These are phyloP conservation scores for Papilionanthe hybrid DNA, from an alignment of 116 monocot species.

Conservation along the genomic window DNA sequence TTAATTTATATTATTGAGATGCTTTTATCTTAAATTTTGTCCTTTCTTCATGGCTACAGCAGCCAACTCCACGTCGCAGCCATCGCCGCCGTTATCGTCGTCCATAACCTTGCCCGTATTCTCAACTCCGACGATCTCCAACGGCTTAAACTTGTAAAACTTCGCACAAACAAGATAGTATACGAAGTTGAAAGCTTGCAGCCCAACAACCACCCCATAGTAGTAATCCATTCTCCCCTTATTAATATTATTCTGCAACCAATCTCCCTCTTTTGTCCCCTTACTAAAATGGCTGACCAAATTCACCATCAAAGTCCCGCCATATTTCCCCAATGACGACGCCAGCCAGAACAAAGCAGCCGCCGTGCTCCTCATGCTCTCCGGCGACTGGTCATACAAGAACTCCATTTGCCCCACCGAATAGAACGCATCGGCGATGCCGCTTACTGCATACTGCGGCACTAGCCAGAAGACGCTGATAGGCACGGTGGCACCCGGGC, in stretches of 20 bases:
- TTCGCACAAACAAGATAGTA: slow-evolving; percentile 23
- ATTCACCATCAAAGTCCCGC: slow-evolving; percentile 50
- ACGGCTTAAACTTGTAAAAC: slow-evolving; percentile 22
- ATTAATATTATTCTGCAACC: slow-evolving; percentile 53
- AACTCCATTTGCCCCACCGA: slow-evolving; percentile 87
- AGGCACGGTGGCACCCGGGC: slow-evolving; percentile 20
- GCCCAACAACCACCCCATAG: slow-evolving; percentile 32
- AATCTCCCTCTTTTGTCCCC: slow-evolving; percentile 23
- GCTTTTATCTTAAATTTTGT: too few relatives aligned
- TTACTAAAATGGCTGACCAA: slow-evolving; percentile 34
- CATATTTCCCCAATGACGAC: slow-evolving; percentile 44
- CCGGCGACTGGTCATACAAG: slow-evolving; percentile 79
- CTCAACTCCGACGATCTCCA: slow-evolving; percentile 7
- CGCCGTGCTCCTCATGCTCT: slow-evolving; percentile 80
- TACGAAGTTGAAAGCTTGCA: slow-evolving; percentile 35
- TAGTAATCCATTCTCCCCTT: slow-evolving; percentile 36
- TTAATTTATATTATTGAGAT: too few relatives aligned
- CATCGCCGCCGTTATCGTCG: background rate
- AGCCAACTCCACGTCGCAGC: slow-evolving; percentile 13
- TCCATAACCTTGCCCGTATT: background rate
- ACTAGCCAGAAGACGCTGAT: slow-evolving; percentile 80
- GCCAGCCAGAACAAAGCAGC: slow-evolving; percentile 59
- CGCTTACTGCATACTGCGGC: slow-evolving; percentile 74
- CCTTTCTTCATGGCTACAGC: background rate
- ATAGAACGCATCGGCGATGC: slow-evolving; percentile 58